Base-by-base conservation (phyloP, 1,139 yeast genomes). In the Torulaspora globosa region DNA sequence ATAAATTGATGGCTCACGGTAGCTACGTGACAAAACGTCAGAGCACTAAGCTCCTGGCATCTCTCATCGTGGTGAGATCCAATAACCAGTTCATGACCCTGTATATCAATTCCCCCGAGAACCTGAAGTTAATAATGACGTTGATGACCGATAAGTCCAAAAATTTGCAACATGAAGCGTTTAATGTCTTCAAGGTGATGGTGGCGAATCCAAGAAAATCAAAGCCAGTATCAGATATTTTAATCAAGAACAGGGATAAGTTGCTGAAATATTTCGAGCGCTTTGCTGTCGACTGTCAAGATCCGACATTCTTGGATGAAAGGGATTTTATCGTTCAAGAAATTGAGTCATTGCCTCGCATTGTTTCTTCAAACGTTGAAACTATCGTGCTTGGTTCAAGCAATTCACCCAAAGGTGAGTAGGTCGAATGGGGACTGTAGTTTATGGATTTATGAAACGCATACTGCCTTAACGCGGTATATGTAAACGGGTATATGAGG, bases 11-110 rank as follows among this genome's bases (percentile, higher is more conserved):
- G 56, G 78, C 80, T 41, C 83, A 88, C 42, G 78, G 79, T 18
- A 89, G 86, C 65, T 92, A 92, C 65, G 97, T 92, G 31, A 88
- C 95, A 4, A 88, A 89, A 62, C 78, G 98, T 51, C 98, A 92
- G 67, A 82, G 95, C 39, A 80, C 89, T 23, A 83, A 90, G 57
- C 70, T 92, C 33, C 72, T 90, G 54, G 79, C 85, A 18, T 85
- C 82, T 48, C 72, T 92, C 54, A 82, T 92, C n/a, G 73, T 87
- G 48, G 80, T 80, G 48, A 76, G 90, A 53, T 75, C 82, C 33
- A 87, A 89, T 67, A 86, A 80, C 59, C 71, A 69, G 41, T 78
- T 87, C 55, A 82, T 92, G 80, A 78, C 84, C 30, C 73, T 74
- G 36, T 92, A 89, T 64, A 87, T 89, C 51, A 85, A 82, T 57